phyloP scores from a whole-genome alignment of 208 protist species.

The Vickermania spadyakhi region DNA sequence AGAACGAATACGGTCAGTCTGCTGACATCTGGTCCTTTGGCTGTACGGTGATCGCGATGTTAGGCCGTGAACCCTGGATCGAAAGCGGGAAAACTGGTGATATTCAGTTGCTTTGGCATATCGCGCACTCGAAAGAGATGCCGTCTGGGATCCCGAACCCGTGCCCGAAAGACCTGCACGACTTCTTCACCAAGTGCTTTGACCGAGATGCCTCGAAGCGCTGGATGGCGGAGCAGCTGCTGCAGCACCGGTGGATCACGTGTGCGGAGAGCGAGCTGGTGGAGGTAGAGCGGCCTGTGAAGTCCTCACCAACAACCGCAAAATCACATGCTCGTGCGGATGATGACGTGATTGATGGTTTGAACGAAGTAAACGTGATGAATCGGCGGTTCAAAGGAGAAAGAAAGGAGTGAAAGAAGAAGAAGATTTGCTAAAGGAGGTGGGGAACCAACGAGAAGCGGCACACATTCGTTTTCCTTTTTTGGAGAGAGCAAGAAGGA shows the following conservation, averaged over 20 bases:
- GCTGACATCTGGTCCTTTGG: constrained; percentile 4
- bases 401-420: no score
- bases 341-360: no score
- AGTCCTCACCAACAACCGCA: no score
- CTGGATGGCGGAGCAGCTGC: constrained; percentile 17
- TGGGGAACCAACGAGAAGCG: no score
- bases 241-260: constrained; percentile 28
- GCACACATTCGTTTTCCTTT: no score
- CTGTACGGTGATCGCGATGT: not conserved
- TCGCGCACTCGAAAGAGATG: not conserved
- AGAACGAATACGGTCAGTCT: not conserved
- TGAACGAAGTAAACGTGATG: no score
- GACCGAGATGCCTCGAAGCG: constrained; percentile 10
- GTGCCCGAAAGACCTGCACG: constrained; percentile 5
- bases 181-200: constrained; percentile 26
- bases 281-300: no score
- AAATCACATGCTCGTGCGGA: no score
- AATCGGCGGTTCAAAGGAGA: no score
- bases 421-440: no score
- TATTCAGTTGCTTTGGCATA: not conserved
- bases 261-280: constrained; percentile 18
- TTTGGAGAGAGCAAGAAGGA: no score
- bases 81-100: not conserved
- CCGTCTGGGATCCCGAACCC: not conserved
- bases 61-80: not conserved